These are phyloP conservation scores for Rhododendron simsii DNA, from an alignment of 148 eudicot genomes.

Conservation along the genomic window DNA sequence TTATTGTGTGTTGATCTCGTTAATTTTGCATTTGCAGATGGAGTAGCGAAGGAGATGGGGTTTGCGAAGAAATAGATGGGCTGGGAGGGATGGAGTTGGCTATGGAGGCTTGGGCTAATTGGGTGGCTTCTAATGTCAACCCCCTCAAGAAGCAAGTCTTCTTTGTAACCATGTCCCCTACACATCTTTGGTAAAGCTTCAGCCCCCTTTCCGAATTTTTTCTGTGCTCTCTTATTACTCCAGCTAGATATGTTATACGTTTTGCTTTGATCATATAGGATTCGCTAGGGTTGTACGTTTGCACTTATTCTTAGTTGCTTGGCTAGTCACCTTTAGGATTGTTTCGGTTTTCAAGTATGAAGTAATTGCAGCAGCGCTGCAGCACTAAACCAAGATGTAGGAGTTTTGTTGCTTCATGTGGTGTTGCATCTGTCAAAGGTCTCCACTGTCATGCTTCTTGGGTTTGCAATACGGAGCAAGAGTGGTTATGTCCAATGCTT, in stretches of 20 bases:
- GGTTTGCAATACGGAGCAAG: background rate
- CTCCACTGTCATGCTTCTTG: background rate
- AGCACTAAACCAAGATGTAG: background rate
- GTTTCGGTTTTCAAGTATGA: background rate
- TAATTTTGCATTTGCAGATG: slow-evolving; percentile 53
- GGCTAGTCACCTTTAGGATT: background rate
- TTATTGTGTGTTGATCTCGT: background rate
- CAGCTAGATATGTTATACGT: background rate
- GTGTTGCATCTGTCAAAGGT: background rate
- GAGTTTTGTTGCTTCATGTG: background rate
- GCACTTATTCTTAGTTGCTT: background rate
- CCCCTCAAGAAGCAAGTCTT: slow-evolving; percentile 64
- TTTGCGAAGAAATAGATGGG: slow-evolving; percentile 81
- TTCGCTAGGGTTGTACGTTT: background rate
- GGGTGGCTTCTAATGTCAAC: slow-evolving; percentile 62
- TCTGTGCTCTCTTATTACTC: background rate
- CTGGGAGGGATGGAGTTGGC: slow-evolving; percentile 84
- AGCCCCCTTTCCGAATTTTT: background rate
- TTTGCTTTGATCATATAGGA: background rate
- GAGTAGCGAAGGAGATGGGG: slow-evolving; percentile 57
- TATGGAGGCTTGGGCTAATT: slow-evolving; percentile 87
- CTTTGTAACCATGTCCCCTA: slow-evolving; percentile 94
- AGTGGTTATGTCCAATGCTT: background rate
- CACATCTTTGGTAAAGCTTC: slow-evolving; percentile 67
- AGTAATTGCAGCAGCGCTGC: background rate